Conservation (phyloP, 179 eudicot genomes). For the Corrigiola litoralis region DNA sequence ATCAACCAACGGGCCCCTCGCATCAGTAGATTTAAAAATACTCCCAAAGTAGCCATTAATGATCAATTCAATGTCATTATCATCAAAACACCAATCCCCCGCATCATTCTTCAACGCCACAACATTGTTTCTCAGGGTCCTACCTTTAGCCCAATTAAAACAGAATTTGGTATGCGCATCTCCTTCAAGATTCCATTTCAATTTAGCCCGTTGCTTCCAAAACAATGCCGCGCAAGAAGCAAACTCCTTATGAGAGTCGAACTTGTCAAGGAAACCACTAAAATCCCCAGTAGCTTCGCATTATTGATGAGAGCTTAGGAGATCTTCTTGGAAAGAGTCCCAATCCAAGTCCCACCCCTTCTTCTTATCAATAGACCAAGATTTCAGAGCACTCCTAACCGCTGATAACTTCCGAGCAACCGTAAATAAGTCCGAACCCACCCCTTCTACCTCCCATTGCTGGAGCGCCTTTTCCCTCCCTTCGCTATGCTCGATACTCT, state of each 20-base stretch:
- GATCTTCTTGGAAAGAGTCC: background rate
- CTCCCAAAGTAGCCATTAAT: too few species aligned
- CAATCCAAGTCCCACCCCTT: background rate
- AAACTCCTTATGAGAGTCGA: background rate
- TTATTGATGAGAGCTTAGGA: background rate
- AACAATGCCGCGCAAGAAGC: background rate
- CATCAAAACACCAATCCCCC: background rate
- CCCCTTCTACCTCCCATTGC: background rate
- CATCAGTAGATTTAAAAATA: too few species aligned
- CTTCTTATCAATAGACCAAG: background rate
- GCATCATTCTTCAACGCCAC: too few species aligned
- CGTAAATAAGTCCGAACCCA: background rate
- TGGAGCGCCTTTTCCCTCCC: background rate
- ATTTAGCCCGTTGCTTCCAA: background rate
- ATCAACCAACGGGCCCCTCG: background rate
- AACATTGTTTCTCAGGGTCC: background rate
- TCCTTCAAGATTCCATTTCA: background rate
- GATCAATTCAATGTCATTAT: background rate
- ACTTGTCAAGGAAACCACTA: too few species aligned
- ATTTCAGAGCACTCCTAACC: background rate
- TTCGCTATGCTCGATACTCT: too few species aligned
- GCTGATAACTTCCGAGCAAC: background rate
- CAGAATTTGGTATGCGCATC: background rate
- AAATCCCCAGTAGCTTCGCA: background rate
- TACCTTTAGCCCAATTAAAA: background rate